Conservation (phyloP, 176 grass and related monocot species). For the Eleusine indica region DNA sequence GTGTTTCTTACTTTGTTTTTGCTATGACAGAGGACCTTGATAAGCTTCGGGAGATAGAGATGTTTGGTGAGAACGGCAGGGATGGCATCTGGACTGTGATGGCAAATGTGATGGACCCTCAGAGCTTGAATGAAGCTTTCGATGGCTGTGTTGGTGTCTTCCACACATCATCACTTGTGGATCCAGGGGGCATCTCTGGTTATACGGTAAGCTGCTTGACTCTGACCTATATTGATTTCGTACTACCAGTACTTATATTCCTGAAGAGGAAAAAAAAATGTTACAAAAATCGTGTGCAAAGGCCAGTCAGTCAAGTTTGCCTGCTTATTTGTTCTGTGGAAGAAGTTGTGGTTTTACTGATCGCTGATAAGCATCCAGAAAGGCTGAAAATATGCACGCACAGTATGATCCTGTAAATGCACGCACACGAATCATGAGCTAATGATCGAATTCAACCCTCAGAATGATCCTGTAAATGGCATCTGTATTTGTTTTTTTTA, state of each 20-base stretch:
- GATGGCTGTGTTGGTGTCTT: constrained; percentile 85
- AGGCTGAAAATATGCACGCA: neutral
- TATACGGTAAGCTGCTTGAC: constrained; percentile 66
- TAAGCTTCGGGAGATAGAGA: constrained; percentile 91
- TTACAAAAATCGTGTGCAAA: neutral
- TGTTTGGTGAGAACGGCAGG: constrained; percentile 88
- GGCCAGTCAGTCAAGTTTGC: constrained; percentile 9
- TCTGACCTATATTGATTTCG: neutral
- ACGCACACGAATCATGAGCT: neutral
- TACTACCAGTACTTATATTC: constrained; percentile 18
- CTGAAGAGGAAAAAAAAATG: neutral
- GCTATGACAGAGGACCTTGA: constrained; percentile 81
- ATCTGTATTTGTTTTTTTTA: too few relatives aligned
- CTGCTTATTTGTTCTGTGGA: neutral
- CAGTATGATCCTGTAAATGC: neutral
- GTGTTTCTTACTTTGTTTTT: neutral
- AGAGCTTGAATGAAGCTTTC: constrained; percentile 78
- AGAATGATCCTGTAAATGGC: constrained; percentile 16
- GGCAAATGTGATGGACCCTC: constrained; percentile 85
- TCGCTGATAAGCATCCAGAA: neutral
- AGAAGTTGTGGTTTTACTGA: neutral
- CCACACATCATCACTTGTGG: constrained; percentile 89
- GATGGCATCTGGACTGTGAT: constrained; percentile 91
- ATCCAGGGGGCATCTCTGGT: constrained; percentile 87
- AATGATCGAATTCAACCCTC: neutral